These are phyloP conservation scores for Syzygium syzygioides DNA, from an alignment of 441 rosid genomes.

Conservation along the genomic window DNA sequence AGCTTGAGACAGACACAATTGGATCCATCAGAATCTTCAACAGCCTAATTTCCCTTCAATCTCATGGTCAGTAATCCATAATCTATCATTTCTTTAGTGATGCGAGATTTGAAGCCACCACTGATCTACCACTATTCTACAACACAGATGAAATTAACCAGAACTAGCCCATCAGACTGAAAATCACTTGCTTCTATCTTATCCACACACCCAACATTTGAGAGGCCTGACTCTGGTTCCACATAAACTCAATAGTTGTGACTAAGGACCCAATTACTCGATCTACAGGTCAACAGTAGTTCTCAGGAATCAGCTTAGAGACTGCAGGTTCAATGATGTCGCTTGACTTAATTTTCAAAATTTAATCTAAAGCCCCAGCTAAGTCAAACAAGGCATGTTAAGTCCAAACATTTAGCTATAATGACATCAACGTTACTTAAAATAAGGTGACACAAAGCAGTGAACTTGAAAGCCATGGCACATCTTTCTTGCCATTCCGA, in stretches of 20 bases:
- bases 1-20: neutral
- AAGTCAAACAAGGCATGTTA: neutral
- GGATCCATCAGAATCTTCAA: neutral
- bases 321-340: neutral
- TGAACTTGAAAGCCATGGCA: neutral
- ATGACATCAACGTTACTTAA: neutral
- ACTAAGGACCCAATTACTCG: neutral
- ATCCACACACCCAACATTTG: neutral
- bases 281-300: neutral
- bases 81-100: neutral
- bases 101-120: neutral
- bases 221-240: neutral
- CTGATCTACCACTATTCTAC: neutral
- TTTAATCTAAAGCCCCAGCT: neutral
- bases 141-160: neutral
- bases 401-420: neutral
- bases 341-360: neutral
- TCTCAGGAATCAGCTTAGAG: neutral
- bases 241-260: neutral
- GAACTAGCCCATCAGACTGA: neutral
- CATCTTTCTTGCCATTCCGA: neutral
- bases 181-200: neutral
- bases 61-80: neutral
- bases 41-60: neutral
- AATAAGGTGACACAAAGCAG: neutral